Base-by-base conservation (phyloP, 192 early-diverging fungal species). In the Rhizoclosmatium globosum region DNA sequence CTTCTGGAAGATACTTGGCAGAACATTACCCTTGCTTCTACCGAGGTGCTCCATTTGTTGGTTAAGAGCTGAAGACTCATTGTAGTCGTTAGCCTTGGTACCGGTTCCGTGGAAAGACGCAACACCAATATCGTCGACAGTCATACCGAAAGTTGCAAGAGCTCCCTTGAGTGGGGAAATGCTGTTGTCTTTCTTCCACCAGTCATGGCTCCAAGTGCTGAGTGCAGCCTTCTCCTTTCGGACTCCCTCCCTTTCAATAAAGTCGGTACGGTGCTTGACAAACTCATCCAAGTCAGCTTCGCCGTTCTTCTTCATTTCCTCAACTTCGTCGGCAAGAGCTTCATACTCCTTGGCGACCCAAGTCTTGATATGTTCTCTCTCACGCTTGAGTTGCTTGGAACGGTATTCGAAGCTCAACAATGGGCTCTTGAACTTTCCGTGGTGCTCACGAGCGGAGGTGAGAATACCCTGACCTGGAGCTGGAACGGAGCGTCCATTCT, bases 71-170 rank as follows among this genome's bases (percentile, higher is more conserved):
- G 86, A 83, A 11, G 95, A 94, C 83, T 98, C 97, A 88, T 97
- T 98, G 86, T 93, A 91, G 85, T 98, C 97, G 86, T 98, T 98
- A 62, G 96, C 95, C 79, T 93, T 90, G 68, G 97, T 98, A 46
- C 92, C 92, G 7, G 97, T 98, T 61, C 95, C 97, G 83, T 98
- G 97, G 94, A 98, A 95, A 42, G 97, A 98, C 9, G 94, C 94
- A 47, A 96, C 89, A 53, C 93, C 92, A 81, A 98, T 95, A 83
- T 98, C 97, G 83, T 98, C 94, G 72, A 96, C 88, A 46, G 90
- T 94, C 71, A 98, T 85, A 50, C 97, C 95, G 85, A 91, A 98
- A 4, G 88, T 91, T 42, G 95, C 94, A 42, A 98, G 89, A 21
- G 94, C 92, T 73, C 94, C 96, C 53, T 94, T 94, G 61, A 97